Evolutionary conservation across 2,329 filamentous ascomycete species (phyloP).

Genomic region (Venturiaceae sp.): DNA sequence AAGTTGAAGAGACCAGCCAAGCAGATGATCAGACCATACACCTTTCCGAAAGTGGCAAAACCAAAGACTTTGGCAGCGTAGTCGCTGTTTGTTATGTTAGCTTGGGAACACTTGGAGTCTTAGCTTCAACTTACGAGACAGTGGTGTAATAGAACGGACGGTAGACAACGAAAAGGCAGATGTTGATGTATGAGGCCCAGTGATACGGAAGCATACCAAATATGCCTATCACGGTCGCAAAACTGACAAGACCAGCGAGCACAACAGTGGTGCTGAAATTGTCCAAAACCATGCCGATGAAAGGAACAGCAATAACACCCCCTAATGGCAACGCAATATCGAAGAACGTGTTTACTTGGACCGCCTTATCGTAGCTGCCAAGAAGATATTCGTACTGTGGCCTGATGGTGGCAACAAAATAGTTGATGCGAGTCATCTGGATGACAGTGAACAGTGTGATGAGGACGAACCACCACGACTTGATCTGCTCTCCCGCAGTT

Average conservation of each 20-base stretch:
- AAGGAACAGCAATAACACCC: slow-evolving; percentile 74
- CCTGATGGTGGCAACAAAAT: slow-evolving; percentile 75
- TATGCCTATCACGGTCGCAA: slow-evolving; percentile 65
- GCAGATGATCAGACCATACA: slow-evolving; percentile 89
- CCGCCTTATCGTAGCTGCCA: slow-evolving; percentile 48
- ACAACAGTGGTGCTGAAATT: slow-evolving; percentile 63
- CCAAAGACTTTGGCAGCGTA: slow-evolving; percentile 89
- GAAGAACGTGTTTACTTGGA: slow-evolving; percentile 72
- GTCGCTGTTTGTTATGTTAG: slow-evolving; percentile 38
- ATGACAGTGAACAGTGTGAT: slow-evolving; percentile 63
- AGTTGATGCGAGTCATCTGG: slow-evolving; percentile 57
- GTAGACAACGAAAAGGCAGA: slow-evolving; percentile 73
- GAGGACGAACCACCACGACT: slow-evolving; percentile 73
- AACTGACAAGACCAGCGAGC: slow-evolving; percentile 57
- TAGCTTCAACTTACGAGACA: slow-evolving; percentile 47
- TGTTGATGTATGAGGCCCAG: slow-evolving; percentile 66
- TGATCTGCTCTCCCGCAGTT: slow-evolving; percentile 62
- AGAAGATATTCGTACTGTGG: slow-evolving; percentile 74
- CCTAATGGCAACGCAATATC: slow-evolving; percentile 77
- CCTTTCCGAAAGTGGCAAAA: slow-evolving; percentile 81
- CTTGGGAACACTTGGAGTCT: neutral
- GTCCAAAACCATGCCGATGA: slow-evolving; percentile 75
- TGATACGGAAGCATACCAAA: slow-evolving; percentile 63
- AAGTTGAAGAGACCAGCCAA: slow-evolving; percentile 78
- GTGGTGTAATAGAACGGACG: slow-evolving; percentile 86